These are phyloP conservation scores for Ceratorhiza oryzae-sativae DNA, from an alignment of 1,284 basidiomycete species.

Conservation along the genomic window DNA sequence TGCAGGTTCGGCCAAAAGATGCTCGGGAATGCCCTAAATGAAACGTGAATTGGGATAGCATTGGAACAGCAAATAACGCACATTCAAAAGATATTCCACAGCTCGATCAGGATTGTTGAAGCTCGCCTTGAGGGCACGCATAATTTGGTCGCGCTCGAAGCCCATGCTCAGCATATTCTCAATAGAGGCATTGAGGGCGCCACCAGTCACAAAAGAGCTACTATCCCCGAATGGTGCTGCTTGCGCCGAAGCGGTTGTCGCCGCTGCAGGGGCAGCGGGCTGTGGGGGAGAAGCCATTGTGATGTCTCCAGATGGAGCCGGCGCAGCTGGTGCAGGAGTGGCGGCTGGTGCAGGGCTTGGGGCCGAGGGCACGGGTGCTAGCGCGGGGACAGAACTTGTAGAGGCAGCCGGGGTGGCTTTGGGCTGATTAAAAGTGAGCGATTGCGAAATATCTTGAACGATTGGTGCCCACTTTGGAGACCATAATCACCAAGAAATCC, in stretches of 20 bases:
- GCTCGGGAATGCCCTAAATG: constrained; percentile 79
- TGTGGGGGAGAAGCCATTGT: constrained; percentile 46
- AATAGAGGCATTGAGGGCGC: constrained; percentile 76
- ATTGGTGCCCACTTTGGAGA: constrained; percentile 77
- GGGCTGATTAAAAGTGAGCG: constrained; percentile 39
- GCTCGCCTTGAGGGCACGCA: constrained; percentile 88
- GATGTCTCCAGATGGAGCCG: constrained; percentile 49
- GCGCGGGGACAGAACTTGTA: constrained; percentile 50
- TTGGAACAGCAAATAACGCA: constrained; percentile 54
- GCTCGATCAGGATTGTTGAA: constrained; percentile 99
- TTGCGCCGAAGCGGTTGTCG: constrained; percentile 48
- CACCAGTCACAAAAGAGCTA: constrained; percentile 74
- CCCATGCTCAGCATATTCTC: constrained; percentile 94
- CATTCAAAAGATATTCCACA: constrained; percentile 95
- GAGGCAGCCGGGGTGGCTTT: constrained; percentile 50
- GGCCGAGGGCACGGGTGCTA: constrained; percentile 49
- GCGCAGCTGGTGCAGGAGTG: constrained; percentile 49
- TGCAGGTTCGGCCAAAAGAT: constrained; percentile 62
- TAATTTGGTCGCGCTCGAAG: constrained; percentile 85
- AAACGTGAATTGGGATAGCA: constrained; percentile 11
- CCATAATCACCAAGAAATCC: constrained; percentile 99
- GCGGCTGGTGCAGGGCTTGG: constrained; percentile 51
- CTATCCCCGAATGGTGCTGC: constrained; percentile 57
- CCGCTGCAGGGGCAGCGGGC: constrained; percentile 51
- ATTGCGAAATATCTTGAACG: neutral